phyloP scores from a whole-genome alignment of 805 yeast genomes.

The Ascoidea tarda region DNA sequence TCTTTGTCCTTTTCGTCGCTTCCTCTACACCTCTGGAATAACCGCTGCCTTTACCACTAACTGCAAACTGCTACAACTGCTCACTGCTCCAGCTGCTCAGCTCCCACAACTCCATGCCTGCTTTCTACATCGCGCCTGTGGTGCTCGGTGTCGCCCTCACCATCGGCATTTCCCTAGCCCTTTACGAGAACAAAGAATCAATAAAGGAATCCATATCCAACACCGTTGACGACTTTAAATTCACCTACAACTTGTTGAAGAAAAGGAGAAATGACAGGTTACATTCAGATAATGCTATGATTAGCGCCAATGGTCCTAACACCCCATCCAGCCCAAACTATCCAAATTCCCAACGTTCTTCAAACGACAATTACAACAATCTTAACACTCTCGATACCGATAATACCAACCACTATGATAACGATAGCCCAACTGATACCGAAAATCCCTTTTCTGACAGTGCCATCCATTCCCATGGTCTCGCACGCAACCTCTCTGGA shows the following conservation, averaged over 20 bases:
- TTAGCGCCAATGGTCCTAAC: too few relatives aligned
- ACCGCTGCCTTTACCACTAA: not conserved
- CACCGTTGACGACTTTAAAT: constrained; percentile 8
- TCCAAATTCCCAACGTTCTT: too few relatives aligned
- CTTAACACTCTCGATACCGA: not conserved
- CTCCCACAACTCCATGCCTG: not conserved
- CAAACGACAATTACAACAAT: not conserved
- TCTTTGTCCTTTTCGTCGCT: not conserved
- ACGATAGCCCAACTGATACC: not conserved
- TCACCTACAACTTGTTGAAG: constrained; percentile 8
- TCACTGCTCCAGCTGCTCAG: not conserved
- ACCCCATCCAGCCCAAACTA: too few relatives aligned
- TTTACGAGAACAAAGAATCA: constrained; percentile 14
- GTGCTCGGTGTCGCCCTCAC: constrained; percentile 15
- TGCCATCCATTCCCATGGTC: too few relatives aligned
- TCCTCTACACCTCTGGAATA: not conserved
- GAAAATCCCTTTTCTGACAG: not conserved
- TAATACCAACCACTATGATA: not conserved
- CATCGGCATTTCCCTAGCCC: constrained; percentile 14
- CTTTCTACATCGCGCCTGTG: constrained; percentile 9
- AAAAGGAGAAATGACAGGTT: constrained; percentile 2
- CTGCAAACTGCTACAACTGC: not conserved
- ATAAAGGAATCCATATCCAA: constrained; percentile 16
- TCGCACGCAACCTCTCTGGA: not conserved
- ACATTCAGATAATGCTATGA: not conserved